Conservation (phyloP, 2,329 filamentous ascomycete species). For the Dactylellina drechsleri region DNA sequence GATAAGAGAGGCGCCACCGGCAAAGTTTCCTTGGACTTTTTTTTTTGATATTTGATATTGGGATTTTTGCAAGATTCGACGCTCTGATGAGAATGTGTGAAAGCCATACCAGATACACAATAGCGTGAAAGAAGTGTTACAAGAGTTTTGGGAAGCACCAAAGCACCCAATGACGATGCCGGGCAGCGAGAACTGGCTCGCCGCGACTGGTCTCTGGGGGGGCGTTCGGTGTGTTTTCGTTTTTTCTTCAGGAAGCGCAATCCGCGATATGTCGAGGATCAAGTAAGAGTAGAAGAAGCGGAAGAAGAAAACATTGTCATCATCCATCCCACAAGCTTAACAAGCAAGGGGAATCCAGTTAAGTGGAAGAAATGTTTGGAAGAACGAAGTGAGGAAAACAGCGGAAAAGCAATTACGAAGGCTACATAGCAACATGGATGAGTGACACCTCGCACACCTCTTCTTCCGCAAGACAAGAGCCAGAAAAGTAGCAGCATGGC, state of each 20-base stretch:
- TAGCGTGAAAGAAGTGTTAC: slow-evolving; percentile 26
- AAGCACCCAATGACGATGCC: slow-evolving; percentile 33
- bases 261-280: slow-evolving; percentile 45
- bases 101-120: slow-evolving; percentile 29
- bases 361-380: neutral
- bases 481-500: slow-evolving; percentile 25
- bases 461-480: slow-evolving; percentile 35
- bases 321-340: slow-evolving; percentile 2
- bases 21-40: slow-evolving; percentile 20
- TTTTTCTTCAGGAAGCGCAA: slow-evolving; percentile 30
- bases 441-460: slow-evolving; percentile 34
- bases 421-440: slow-evolving; percentile 51
- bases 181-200: slow-evolving; percentile 30
- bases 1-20: slow-evolving; percentile 51
- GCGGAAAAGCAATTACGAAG: slow-evolving; percentile 45
- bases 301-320: slow-evolving; percentile 28
- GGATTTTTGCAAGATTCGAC: slow-evolving; percentile 9
- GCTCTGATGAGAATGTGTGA: neutral
- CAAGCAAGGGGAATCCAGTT: neutral
- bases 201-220: slow-evolving; percentile 25
- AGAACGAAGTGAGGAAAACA: slow-evolving; percentile 19
- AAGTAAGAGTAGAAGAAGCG: slow-evolving; percentile 21
- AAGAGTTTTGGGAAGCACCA: neutral
- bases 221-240: slow-evolving; percentile 5
- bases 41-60: neutral